phyloP scores from a whole-genome alignment of 257 asterid genomes.

The Mitragyna speciosa region DNA sequence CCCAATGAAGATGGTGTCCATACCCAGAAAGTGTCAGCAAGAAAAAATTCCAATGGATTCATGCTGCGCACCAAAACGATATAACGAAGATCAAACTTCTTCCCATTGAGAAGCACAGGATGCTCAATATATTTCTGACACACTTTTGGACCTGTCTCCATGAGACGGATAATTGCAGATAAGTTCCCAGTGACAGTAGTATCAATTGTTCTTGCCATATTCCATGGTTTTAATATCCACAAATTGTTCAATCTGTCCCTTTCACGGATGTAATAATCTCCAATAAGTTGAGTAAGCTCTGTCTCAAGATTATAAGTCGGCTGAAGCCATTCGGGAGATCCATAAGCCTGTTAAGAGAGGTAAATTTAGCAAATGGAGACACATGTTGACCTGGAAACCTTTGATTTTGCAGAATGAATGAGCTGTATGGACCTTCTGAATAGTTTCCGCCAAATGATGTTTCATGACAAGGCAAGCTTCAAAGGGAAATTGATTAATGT shows the following conservation, averaged over 20 bases:
- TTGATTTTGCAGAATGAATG: not conserved
- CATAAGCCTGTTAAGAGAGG: constrained; percentile 61
- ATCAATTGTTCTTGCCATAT: constrained; percentile 98
- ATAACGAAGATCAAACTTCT: constrained; percentile 90
- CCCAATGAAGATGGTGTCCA: constrained; percentile 14
- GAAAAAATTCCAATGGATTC: constrained; percentile 78
- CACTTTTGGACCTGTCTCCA: constrained; percentile 98
- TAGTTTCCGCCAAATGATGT: constrained; percentile 89
- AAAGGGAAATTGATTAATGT: constrained; percentile 85
- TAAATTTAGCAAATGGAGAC: constrained; percentile 23
- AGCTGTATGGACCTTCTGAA: constrained; percentile 61
- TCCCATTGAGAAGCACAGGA: constrained; percentile 87
- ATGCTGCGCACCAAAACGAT: constrained; percentile 76
- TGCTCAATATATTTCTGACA: constrained; percentile 96
- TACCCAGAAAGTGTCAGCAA: constrained; percentile 91
- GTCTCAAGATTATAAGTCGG: constrained; percentile 96
- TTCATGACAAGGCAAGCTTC: constrained; percentile 98
- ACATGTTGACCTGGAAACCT: constrained; percentile 1
- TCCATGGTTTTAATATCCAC: constrained; percentile 99
- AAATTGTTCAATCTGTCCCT: constrained; percentile 64
- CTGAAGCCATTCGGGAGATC: constrained; percentile 89
- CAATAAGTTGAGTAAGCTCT: constrained; percentile 74
- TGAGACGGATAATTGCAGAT: constrained; percentile 84
- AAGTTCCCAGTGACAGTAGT: constrained; percentile 76
- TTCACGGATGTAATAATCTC: constrained; percentile 66